phyloP scores from a whole-genome alignment of 2,329 filamentous ascomycete species.

The Dactylellina parvicollis region DNA sequence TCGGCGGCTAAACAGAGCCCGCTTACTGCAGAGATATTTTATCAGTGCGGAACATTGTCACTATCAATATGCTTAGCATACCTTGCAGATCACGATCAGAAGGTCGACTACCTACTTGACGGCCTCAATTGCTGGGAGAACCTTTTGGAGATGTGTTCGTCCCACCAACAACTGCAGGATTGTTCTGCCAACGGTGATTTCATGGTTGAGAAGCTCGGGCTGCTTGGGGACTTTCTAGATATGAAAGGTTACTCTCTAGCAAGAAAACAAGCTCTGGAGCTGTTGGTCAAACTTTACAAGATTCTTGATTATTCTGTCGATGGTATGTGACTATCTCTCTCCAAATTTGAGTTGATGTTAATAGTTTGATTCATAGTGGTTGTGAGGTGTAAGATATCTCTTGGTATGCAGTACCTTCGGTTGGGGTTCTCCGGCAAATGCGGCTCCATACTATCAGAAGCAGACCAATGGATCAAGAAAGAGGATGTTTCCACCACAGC shows the following conservation, averaged over 20 bases:
- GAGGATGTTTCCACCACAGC: slow-evolving; percentile 63
- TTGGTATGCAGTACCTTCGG: slow-evolving; percentile 68
- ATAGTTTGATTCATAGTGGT: slow-evolving; percentile 41
- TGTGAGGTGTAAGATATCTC: slow-evolving; percentile 55
- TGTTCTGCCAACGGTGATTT: slow-evolving; percentile 44
- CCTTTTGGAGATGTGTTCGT: slow-evolving; percentile 45
- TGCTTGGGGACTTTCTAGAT: slow-evolving; percentile 57
- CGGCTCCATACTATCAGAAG: slow-evolving; percentile 68
- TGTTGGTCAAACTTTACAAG: slow-evolving; percentile 55
- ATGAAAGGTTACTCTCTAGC: slow-evolving; percentile 57
- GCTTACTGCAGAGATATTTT: slow-evolving; percentile 14
- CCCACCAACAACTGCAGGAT: slow-evolving; percentile 15
- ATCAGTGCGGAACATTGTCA: slow-evolving; percentile 37
- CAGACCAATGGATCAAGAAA: slow-evolving; percentile 65
- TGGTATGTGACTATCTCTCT: slow-evolving; percentile 1
- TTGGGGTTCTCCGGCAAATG: slow-evolving; percentile 72
- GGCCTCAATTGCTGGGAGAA: slow-evolving; percentile 56
- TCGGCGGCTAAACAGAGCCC: slow-evolving; percentile 7
- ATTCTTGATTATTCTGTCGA: slow-evolving; percentile 47
- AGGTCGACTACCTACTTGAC: slow-evolving; percentile 52
- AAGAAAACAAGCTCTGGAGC: slow-evolving; percentile 56
- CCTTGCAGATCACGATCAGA: slow-evolving; percentile 32
- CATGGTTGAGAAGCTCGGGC: slow-evolving; percentile 55
- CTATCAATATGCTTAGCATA: slow-evolving; percentile 35
- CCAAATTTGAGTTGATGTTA: neutral